Base-by-base conservation (phyloP, 306 rosid species). In the Ammopiptanthus mongolicus region DNA sequence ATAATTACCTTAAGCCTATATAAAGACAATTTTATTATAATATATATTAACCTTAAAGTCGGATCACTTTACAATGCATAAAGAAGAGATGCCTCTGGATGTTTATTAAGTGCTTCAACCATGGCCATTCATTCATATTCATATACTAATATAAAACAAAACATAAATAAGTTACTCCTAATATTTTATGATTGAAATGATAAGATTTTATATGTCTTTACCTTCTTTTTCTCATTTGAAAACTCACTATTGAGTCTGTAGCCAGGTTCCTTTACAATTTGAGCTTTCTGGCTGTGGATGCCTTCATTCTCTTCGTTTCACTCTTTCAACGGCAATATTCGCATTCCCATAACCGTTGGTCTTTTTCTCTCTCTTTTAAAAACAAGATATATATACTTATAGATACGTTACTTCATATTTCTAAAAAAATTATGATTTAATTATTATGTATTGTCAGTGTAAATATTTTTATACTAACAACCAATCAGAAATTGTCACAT, bases 61-160 rank as follows among this genome's bases (percentile, higher is more conserved):
- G 76, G 57, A 21, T 65, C 77, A 31, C 88, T 81, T 81, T 81
- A 51, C 77, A 75, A 69, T 60, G 83, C 85, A 78, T 74, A 77
- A 75, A 81, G 62, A 21, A 8, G 69, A 55, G 73, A 80, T 80
- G 84, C 85, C 82, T 51, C 1, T 29, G 4, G 25, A 66, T 61
- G 61, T 47, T 77, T 80, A 29, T 42, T 36, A 39, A 48, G 81
- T 69, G 71, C 58, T 73, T 69, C 75, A 73, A 28, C 76, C 69
- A 28, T 77, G 80, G 71, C 85, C 83, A 42, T 56, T 61, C 79
- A 42, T 65, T 81, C 53, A 23, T 62, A n/a, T n/a, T n/a, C n/a
- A n/a, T 81, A 25, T 21, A 1, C 34, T 76, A 15, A 41, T 51
- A 8, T 36, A 52, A 12, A 65, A 67, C 6, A 4, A 52, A 22